These are phyloP conservation scores for Leccinum pellstonianum DNA, from an alignment of 768 basidiomycete species.

Conservation along the genomic window DNA sequence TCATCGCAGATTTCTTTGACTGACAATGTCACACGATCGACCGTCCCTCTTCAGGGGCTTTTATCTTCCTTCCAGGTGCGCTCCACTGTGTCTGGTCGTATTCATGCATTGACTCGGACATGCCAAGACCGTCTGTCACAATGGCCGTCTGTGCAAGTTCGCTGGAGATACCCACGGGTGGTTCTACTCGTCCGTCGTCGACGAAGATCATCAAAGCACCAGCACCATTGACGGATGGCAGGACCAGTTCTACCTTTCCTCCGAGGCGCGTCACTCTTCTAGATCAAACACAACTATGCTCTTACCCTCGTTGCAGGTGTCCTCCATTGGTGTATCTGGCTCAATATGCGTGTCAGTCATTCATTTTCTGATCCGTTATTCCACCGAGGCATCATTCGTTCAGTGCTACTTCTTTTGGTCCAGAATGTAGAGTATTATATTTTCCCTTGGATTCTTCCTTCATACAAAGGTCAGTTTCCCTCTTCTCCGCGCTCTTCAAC, in stretches of 20 bases:
- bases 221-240: conserved; percentile 34
- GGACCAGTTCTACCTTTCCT: conserved; percentile 41
- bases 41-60: conserved; percentile 28
- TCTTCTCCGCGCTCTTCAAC: not conserved
- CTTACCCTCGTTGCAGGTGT: conserved; percentile 37
- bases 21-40: conserved; percentile 29
- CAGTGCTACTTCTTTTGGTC: conserved; percentile 59
- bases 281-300: not conserved
- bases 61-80: conserved; percentile 51
- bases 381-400: conserved; percentile 18
- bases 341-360: conserved; percentile 47
- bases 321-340: conserved; percentile 50
- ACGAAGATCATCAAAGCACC: conserved; percentile 3
- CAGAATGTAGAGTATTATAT: conserved; percentile 44
- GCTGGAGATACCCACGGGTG: conserved; percentile 56
- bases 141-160: conserved; percentile 37
- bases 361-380: not conserved
- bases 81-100: not conserved
- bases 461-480: conserved; percentile 37
- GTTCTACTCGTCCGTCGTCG: conserved; percentile 39
- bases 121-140: conserved; percentile 34
- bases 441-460: conserved; percentile 42
- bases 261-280: conserved; percentile 13
- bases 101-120: not conserved
- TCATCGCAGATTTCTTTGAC: conserved; percentile 41